These are phyloP conservation scores for Corniculantispora saksenae DNA, from an alignment of 2,329 filamentous ascomycete species.

Conservation along the genomic window DNA sequence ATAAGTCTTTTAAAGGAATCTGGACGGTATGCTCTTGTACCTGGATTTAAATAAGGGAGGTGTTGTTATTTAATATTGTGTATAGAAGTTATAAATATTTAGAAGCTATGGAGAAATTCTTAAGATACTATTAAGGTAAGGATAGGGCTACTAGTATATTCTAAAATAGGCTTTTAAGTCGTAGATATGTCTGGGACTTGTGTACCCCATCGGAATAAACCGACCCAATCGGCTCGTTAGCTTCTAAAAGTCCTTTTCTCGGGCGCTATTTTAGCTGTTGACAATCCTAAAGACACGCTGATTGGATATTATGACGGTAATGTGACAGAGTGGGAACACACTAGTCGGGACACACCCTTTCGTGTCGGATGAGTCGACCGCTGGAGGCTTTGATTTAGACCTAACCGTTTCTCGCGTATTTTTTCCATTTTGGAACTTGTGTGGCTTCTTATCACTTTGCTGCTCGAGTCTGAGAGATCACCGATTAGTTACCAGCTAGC, in stretches of 20 bases:
- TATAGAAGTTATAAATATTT: not conserved
- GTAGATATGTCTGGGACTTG: no score
- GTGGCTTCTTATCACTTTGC: no score
- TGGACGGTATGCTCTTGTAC: not conserved
- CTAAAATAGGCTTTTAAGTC: no score
- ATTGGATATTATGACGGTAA: no score
- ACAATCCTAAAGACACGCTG: no score
- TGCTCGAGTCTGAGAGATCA: not conserved
- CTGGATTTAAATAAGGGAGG: not conserved
- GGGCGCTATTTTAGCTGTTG: no score
- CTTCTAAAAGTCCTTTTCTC: no score
- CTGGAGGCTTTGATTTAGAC: not conserved
- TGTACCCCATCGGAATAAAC: not conserved
- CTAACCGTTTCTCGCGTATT: no score
- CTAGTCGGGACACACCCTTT: not conserved
- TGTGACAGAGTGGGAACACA: no score
- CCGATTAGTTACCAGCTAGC: not conserved
- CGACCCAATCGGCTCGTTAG: not conserved
- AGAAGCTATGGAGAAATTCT: not conserved
- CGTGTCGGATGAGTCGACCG: no score
- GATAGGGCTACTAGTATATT: no score
- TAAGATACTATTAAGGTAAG: not conserved
- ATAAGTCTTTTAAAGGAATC: not conserved
- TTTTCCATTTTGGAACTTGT: no score
- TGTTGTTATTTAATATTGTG: not conserved